These are phyloP conservation scores for Crithidia mellificae DNA, from an alignment of 208 protist species.

Conservation along the genomic window DNA sequence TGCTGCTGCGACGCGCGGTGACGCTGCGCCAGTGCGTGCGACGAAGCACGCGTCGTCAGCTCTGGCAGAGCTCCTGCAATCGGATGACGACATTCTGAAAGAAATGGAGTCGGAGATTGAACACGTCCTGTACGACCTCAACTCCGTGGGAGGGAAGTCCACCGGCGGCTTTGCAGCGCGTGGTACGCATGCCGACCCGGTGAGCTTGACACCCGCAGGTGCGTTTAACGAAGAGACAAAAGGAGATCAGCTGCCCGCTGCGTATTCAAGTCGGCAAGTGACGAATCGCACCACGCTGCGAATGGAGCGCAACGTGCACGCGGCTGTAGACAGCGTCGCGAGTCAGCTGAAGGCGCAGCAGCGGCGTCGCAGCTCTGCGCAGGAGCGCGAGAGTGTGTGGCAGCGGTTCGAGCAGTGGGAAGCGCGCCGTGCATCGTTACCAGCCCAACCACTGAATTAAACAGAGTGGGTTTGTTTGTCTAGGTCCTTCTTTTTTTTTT, in stretches of 20 bases:
- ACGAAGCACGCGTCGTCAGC: neutral
- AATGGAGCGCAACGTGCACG: constrained; percentile 34
- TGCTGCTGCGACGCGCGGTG: no score
- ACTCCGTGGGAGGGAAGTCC: neutral
- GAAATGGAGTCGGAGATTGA: constrained; percentile 85
- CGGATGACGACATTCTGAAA: constrained; percentile 69
- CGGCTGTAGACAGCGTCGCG: constrained; percentile 35
- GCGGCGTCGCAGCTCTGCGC: constrained; percentile 9
- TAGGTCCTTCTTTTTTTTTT: no score
- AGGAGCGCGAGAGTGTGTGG: constrained; percentile 43
- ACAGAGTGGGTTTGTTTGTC: neutral
- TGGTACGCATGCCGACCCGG: neutral
- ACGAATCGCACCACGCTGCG: constrained; percentile 27
- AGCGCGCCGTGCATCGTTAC: constrained; percentile 30
- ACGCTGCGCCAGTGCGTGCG: neutral
- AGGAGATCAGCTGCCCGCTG: neutral
- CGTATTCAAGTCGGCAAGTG: constrained; percentile 13
- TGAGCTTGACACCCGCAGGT: neutral
- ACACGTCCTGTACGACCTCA: constrained; percentile 45
- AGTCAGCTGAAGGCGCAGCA: constrained; percentile 35
- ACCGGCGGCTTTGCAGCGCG: neutral
- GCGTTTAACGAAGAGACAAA: neutral
- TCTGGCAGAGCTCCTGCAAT: constrained; percentile 37
- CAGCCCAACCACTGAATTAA: neutral
- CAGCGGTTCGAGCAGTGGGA: constrained; percentile 74